Evolutionary conservation across 2,329 filamentous ascomycete species (phyloP), one percentile per base, ranked within the genome.

Genomic region (Fusarium guadeloupense): DNA sequence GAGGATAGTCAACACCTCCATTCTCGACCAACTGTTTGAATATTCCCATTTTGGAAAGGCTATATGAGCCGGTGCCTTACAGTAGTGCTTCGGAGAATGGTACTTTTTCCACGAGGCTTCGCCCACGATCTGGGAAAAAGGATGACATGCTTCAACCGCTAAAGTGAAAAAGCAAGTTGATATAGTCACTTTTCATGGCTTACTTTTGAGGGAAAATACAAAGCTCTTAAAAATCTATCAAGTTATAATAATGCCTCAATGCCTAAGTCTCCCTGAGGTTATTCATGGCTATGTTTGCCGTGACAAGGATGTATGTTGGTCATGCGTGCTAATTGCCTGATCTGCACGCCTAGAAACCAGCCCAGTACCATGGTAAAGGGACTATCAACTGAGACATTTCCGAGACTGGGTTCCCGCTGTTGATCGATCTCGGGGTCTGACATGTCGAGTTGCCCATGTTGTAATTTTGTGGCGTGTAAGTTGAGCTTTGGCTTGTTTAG

Each of bases 181-280:
- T n/a, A n/a, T n/a, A n/a, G n/a, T n/a, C n/a, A n/a, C n/a, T n/a
- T n/a, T n/a, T n/a, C n/a, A n/a, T n/a, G n/a, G n/a, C n/a, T n/a
- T n/a, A n/a, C n/a, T n/a, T n/a, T n/a, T n/a, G n/a, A n/a, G n/a
- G n/a, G n/a, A n/a, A n/a, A n/a, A n/a, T n/a, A n/a, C n/a, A n/a
- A n/a, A n/a, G n/a, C n/a, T n/a, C n/a, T n/a, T n/a, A n/a, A n/a
- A n/a, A n/a, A n/a, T n/a, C n/a, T n/a, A n/a, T n/a, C n/a, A n/a
- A n/a, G n/a, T n/a, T n/a, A n/a, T n/a, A n/a, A n/a, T n/a, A n/a
- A n/a, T n/a, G 40, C 41, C 55, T 14, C 42, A 44, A n/a, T n/a
- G n/a, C n/a, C n/a, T n/a, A n/a, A n/a, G 35, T 41, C 50, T 14
- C 44, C 50, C 39, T 49, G 12, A 43, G 51, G 17, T 50, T 46